phyloP scores from a whole-genome alignment of 208 protist species.

The Trypanosoma conorhini region DNA sequence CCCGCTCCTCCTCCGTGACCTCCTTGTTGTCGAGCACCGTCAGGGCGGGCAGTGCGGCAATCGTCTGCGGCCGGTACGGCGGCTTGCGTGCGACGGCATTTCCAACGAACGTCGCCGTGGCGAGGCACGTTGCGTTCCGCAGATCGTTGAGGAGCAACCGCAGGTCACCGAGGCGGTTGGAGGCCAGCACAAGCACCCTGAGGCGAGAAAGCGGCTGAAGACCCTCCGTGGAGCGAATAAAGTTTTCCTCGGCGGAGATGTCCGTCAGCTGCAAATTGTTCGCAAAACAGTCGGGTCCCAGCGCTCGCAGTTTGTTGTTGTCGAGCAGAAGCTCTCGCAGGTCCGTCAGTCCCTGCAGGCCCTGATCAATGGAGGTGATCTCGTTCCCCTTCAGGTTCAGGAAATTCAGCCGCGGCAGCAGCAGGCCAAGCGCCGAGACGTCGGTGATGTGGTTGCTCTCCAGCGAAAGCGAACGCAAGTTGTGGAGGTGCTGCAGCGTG shows the following conservation, averaged over 20 bases:
- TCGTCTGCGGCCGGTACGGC: slow-evolving; percentile 63
- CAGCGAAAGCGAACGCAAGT: slow-evolving; percentile 83
- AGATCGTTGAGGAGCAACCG: slow-evolving; percentile 45
- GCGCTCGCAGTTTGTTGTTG: slow-evolving; percentile 82
- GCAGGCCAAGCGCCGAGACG: slow-evolving; percentile 47
- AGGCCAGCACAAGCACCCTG: slow-evolving; percentile 49
- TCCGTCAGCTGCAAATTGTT: slow-evolving; percentile 54
- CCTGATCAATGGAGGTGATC: slow-evolving; percentile 70
- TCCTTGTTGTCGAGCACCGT: slow-evolving; percentile 51
- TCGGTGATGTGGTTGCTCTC: slow-evolving; percentile 84
- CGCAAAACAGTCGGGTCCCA: slow-evolving; percentile 59
- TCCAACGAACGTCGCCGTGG: slow-evolving; percentile 43
- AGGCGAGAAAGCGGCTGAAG: slow-evolving; percentile 48
- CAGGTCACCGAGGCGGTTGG: slow-evolving; percentile 78
- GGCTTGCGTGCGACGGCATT: slow-evolving; percentile 83
- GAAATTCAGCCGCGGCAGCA: slow-evolving; percentile 67
- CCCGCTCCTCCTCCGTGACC: slow-evolving; percentile 77
- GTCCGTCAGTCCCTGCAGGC: slow-evolving; percentile 62
- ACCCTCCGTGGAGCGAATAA: slow-evolving; percentile 62
- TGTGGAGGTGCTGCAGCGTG: slow-evolving; percentile 40
- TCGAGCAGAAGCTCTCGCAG: slow-evolving; percentile 93
- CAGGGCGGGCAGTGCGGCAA: slow-evolving; percentile 44
- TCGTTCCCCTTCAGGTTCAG: slow-evolving; percentile 92
- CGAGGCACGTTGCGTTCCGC: slow-evolving; percentile 33
- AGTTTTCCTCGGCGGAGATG: slow-evolving; percentile 81